A percentile compares a stretch with the other conserved stretches of the same genome.
phyloP scores from a whole-genome alignment of 1,139 yeast species.

The Entelexis paramagnoliae region DNA sequence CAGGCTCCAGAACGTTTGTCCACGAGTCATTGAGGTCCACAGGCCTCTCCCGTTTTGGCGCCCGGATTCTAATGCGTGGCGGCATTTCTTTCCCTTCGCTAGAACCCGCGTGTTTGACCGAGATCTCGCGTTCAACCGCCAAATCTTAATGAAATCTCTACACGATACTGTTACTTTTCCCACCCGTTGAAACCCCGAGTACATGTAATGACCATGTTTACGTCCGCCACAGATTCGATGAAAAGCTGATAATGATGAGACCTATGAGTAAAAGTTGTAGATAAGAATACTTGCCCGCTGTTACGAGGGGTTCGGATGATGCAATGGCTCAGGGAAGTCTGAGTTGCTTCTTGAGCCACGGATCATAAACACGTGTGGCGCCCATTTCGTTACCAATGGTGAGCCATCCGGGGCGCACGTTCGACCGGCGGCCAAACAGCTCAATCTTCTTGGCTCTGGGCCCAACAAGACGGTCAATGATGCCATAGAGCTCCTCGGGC shows the following conservation, averaged over 20 bases:
- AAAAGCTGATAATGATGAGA: not conserved
- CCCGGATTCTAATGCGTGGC: conserved; percentile 51
- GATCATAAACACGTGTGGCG: not conserved
- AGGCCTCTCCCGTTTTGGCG: conserved; percentile 49
- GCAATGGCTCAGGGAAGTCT: not conserved
- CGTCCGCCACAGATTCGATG: no score
- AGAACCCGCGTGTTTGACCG: not conserved
- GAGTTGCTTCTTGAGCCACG: not conserved
- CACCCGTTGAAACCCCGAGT: no score
- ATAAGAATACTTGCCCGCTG: not conserved
- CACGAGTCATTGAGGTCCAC: conserved; percentile 63
- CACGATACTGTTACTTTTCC: not conserved
- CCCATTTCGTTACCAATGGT: conserved; percentile 76
- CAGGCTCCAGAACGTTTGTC: conserved; percentile 51
- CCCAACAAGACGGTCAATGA: conserved; percentile 77
- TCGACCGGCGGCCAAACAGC: conserved; percentile 79
- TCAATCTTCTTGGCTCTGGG: conserved; percentile 66
- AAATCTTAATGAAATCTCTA: not conserved
- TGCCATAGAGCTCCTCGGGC: conserved; percentile 81
- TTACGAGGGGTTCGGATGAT: no score
- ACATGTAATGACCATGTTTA: no score
- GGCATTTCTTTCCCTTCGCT: conserved; percentile 7
- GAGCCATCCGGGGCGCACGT: conserved; percentile 82
- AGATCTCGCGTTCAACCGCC: not conserved
- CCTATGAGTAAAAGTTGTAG: not conserved